A percentile compares a stretch with the other conserved stretches of the same genome.
Evolutionary conservation across 371 early-diverging fungal genomes (phyloP).

Genomic region (Rhizopus arrhizus): DNA sequence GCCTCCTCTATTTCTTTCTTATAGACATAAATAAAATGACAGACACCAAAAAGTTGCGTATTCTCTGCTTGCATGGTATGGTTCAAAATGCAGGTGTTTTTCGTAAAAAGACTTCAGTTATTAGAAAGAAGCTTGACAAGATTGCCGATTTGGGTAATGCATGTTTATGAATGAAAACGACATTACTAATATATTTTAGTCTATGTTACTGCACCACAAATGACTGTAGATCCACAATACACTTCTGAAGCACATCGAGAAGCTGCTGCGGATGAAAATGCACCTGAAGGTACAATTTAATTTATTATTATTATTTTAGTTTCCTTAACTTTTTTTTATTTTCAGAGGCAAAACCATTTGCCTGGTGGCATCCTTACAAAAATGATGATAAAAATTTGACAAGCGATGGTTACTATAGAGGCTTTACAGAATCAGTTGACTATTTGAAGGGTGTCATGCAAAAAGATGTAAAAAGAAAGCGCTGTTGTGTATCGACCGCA

Average conservation of each 20-base stretch:
- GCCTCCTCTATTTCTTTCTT: background rate
- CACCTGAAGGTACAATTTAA: constrained; percentile 48
- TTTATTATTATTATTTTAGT: background rate
- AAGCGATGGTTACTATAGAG: constrained; percentile 49
- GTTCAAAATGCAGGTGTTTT: constrained; percentile 73
- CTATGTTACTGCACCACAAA: constrained; percentile 67
- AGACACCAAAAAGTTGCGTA: constrained; percentile 42
- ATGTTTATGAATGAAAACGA: background rate
- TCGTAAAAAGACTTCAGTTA: constrained; percentile 67
- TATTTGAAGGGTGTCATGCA: constrained; percentile 54
- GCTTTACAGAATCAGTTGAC: constrained; percentile 61
- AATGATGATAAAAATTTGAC: constrained; percentile 16
- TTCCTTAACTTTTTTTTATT: background rate
- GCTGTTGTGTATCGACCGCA: no score
- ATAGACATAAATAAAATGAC: constrained; percentile 23
- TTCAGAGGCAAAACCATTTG: constrained; percentile 53
- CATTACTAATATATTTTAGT: constrained; percentile 35
- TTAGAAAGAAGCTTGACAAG: constrained; percentile 65
- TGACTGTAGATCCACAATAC: constrained; percentile 57
- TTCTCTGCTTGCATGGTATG: constrained; percentile 80
- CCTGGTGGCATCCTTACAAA: constrained; percentile 62
- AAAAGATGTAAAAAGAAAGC: constrained; percentile 40
- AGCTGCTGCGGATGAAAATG: constrained; percentile 50
- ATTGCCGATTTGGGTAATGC: constrained; percentile 62
- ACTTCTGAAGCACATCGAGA: constrained; percentile 55